Conservation (phyloP, 225 moss, liverwort and hornwort species). For the Lunularia cruciata region DNA sequence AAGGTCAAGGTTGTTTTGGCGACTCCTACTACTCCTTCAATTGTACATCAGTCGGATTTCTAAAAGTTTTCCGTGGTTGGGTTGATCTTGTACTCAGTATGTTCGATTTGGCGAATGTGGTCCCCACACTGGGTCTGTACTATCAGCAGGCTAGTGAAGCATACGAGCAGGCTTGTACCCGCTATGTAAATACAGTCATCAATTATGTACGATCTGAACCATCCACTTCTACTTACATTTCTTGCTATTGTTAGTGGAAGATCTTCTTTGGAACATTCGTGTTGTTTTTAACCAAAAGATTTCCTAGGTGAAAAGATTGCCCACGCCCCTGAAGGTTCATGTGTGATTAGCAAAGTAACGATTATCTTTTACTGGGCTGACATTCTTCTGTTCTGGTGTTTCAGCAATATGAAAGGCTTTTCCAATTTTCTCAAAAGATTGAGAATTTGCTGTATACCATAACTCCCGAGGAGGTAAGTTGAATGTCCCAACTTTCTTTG, state of each 20-base stretch:
- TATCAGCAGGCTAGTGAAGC: slow-evolving; percentile 99
- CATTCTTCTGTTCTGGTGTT: slow-evolving; percentile 1
- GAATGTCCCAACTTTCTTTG: neutral
- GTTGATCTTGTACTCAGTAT: slow-evolving; percentile 51
- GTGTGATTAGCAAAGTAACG: too few relatives aligned
- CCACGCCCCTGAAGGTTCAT: too few relatives aligned
- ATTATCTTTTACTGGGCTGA: neutral
- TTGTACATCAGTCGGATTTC: neutral
- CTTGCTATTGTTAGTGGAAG: too few relatives aligned
- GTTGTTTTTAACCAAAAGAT: too few relatives aligned
- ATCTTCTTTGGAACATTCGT: too few relatives aligned
- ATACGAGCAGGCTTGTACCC: slow-evolving; percentile 96
- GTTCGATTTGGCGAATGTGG: slow-evolving; percentile 97
- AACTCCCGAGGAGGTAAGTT: slow-evolving; percentile 68
- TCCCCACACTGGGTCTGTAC: slow-evolving; percentile 78
- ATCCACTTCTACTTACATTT: too few relatives aligned
- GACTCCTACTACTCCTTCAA: neutral
- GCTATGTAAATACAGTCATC: slow-evolving; percentile 88
- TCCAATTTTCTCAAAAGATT: slow-evolving; percentile 87
- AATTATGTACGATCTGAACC: slow-evolving; percentile 83
- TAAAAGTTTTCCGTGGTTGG: neutral
- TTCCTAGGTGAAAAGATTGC: too few relatives aligned
- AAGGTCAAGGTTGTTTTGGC: neutral
- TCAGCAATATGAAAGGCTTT: slow-evolving; percentile 97
- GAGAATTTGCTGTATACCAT: slow-evolving; percentile 93